phyloP scores from a whole-genome alignment of 192 early-diverging fungal species.

The Phlyctochytrium planicorne region DNA sequence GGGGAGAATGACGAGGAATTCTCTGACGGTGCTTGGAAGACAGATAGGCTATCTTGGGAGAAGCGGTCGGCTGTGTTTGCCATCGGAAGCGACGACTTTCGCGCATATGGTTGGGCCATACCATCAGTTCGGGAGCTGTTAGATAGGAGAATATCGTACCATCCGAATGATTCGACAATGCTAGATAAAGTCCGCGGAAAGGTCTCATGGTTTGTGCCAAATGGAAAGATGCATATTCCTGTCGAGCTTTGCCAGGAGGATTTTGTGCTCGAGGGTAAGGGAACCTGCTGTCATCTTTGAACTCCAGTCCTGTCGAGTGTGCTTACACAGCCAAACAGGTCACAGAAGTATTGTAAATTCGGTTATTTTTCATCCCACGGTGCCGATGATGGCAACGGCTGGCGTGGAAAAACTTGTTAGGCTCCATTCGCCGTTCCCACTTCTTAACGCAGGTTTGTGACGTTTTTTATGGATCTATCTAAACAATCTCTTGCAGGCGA shows the following conservation, averaged over 20 bases:
- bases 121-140: slow-evolving; percentile 4
- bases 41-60: not conserved
- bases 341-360: slow-evolving; percentile 20
- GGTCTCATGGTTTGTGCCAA: not conserved
- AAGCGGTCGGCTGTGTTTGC: slow-evolving; percentile 3
- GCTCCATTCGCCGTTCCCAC: slow-evolving; percentile 9
- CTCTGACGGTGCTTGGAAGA: not conserved
- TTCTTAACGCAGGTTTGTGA: not conserved
- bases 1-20: not conserved
- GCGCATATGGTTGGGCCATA: slow-evolving; percentile 22
- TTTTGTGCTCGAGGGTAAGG: slow-evolving; percentile 5
- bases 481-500: no score
- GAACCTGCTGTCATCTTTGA: no score
- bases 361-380: slow-evolving; percentile 9
- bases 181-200: not conserved
- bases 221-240: slow-evolving; percentile 4
- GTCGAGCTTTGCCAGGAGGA: slow-evolving; percentile 7
- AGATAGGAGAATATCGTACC: slow-evolving; percentile 2
- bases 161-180: not conserved
- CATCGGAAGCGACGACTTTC: slow-evolving; percentile 21
- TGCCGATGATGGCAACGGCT: slow-evolving; percentile 22
- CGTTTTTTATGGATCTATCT: no score
- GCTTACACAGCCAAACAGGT: no score
- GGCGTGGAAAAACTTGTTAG: slow-evolving; percentile 27
- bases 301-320: no score